Percentiles rank a stretch among this genome's conserved stretches.
Conservation (phyloP, 2,329 filamentous ascomycete genomes). For the Balansia obtecta region DNA sequence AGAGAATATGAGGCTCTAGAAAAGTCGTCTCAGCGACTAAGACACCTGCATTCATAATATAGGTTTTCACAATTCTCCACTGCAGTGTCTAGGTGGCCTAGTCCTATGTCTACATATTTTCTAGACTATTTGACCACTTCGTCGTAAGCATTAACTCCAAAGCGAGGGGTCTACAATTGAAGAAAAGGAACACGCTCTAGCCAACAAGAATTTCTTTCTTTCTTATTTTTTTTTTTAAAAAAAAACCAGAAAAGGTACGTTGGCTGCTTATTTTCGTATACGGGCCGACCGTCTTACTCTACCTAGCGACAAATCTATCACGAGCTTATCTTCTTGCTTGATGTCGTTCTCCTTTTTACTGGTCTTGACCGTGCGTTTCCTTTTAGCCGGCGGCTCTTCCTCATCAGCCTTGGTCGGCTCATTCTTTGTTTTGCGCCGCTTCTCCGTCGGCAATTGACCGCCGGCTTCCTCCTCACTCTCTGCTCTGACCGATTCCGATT, state of each 20-base stretch:
- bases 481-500: constrained; percentile 27
- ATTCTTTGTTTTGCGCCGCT: constrained; percentile 15
- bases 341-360: constrained; percentile 13
- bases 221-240: no score
- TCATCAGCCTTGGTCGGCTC: constrained; percentile 13
- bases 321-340: constrained; percentile 3
- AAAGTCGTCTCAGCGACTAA: not conserved
- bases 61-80: not conserved
- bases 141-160: no score
- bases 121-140: not conserved
- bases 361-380: constrained; percentile 10
- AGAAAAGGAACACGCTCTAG: not conserved
- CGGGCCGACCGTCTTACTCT: constrained; percentile 11
- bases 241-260: no score
- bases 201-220: no score
- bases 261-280: not conserved
- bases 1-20: not conserved
- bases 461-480: constrained; percentile 10
- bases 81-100: not conserved
- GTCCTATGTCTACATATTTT: not conserved
- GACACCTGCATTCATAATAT: not conserved
- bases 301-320: constrained; percentile 4
- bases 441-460: constrained; percentile 11
- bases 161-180: not conserved
- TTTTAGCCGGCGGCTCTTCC: constrained; percentile 15